phyloP scores from a whole-genome alignment of 495 filamentous ascomycete genomes.

The Glutinoglossum americanum region DNA sequence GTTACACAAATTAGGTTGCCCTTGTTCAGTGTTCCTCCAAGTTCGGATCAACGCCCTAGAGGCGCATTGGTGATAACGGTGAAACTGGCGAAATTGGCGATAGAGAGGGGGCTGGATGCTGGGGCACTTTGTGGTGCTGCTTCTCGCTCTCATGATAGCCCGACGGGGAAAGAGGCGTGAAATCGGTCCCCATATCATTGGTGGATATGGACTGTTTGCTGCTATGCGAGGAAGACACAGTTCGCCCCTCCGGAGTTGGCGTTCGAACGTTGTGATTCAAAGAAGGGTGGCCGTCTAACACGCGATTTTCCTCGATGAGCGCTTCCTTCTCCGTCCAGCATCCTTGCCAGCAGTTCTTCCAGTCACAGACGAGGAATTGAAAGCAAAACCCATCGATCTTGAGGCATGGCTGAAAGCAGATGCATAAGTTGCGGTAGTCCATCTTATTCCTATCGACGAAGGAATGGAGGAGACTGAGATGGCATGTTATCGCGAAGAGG shows the following conservation, averaged over 20 bases:
- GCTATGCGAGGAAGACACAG: slow-evolving; percentile 44
- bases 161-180: not conserved
- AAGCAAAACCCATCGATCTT: slow-evolving; percentile 82
- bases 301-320: slow-evolving; percentile 47
- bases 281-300: slow-evolving; percentile 23
- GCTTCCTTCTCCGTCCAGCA: slow-evolving; percentile 76
- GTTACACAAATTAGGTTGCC: not conserved
- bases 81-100: slow-evolving; percentile 48
- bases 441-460: slow-evolving; percentile 84
- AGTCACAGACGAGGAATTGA: slow-evolving; percentile 75
- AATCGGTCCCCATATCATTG: slow-evolving; percentile 2
- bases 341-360: slow-evolving; percentile 86
- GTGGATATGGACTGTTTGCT: slow-evolving; percentile 12
- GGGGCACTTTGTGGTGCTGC: not conserved
- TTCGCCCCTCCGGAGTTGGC: slow-evolving; percentile 27
- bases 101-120: slow-evolving; percentile 18
- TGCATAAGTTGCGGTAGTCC: slow-evolving; percentile 78
- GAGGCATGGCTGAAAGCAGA: slow-evolving; percentile 88
- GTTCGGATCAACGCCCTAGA: not conserved
- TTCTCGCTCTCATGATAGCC: not conserved
- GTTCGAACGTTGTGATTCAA: not conserved
- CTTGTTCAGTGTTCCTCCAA: not conserved
- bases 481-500: slow-evolving; percentile 85
- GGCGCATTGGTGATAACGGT: slow-evolving; percentile 27
- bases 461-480: slow-evolving; percentile 66